These are phyloP conservation scores for Aspergillus heteromorphus DNA, from an alignment of 495 filamentous ascomycete species.

Conservation along the genomic window DNA sequence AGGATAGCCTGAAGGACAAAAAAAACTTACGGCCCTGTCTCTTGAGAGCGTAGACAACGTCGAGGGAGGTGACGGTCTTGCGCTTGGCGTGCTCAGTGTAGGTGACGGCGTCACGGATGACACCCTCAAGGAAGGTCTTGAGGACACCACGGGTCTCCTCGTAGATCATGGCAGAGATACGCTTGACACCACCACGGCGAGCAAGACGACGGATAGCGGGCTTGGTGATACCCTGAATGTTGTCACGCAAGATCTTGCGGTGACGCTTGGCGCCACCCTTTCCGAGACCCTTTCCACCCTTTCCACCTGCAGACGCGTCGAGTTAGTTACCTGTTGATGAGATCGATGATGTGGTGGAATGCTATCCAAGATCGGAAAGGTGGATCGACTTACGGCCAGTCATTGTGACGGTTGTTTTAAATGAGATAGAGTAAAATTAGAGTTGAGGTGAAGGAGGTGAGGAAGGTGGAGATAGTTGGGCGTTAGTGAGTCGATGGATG, in stretches of 20 bases:
- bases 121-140: constrained; percentile 99
- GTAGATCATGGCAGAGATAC: constrained; percentile 98
- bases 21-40: constrained; percentile 83
- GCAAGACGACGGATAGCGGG: constrained; percentile 99
- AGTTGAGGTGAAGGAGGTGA: constrained; percentile 14
- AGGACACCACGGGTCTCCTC: constrained; percentile 99
- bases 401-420: constrained; percentile 46
- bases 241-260: constrained; percentile 99
- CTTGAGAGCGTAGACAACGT: constrained; percentile 97
- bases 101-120: constrained; percentile 99
- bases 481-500: constrained; percentile 33
- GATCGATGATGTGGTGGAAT: background rate
- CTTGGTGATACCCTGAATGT: constrained; percentile 99
- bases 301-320: constrained; percentile 65
- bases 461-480: constrained; percentile 31
- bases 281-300: constrained; percentile 98
- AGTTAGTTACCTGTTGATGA: constrained; percentile 12
- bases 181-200: constrained; percentile 99
- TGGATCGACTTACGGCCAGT: constrained; percentile 60
- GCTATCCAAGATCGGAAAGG: background rate
- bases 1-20: constrained; percentile 2
- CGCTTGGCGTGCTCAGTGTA: constrained; percentile 99
- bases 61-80: constrained; percentile 96
- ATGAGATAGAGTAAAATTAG: constrained; percentile 8
- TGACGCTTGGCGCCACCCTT: constrained; percentile 90